Conservation (phyloP, 2,329 filamentous ascomycete species). For the Metarhizium anisopliae region DNA sequence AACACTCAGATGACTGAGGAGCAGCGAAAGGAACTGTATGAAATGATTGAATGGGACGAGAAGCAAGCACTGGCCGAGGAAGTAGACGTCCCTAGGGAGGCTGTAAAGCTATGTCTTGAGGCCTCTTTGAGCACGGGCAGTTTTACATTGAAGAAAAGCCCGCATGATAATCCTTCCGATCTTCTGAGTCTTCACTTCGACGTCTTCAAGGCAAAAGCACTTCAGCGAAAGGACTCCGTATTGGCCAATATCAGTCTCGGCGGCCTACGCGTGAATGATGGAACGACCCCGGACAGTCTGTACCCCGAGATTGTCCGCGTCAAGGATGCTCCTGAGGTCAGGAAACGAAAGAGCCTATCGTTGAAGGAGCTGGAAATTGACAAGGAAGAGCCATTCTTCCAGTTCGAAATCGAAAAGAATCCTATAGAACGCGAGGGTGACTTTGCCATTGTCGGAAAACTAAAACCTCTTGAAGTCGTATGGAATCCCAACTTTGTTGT, state of each 20-base stretch:
- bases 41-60: slow-evolving; percentile 97
- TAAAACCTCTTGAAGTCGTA: slow-evolving; percentile 93
- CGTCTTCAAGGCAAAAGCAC: slow-evolving; percentile 79
- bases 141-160: slow-evolving; percentile 81
- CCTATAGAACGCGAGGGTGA: slow-evolving; percentile 90
- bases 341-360: slow-evolving; percentile 39
- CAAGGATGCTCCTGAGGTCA: slow-evolving; percentile 64
- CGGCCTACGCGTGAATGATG: slow-evolving; percentile 89
- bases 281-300: slow-evolving; percentile 81
- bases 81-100: slow-evolving; percentile 83
- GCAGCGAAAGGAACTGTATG: slow-evolving; percentile 91
- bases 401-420: slow-evolving; percentile 87
- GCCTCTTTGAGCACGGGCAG: slow-evolving; percentile 91
- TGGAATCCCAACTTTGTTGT: slow-evolving; percentile 94
- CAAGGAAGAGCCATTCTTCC: slow-evolving; percentile 73
- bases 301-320: slow-evolving; percentile 94
- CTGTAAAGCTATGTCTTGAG: slow-evolving; percentile 86
- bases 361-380: slow-evolving; percentile 44
- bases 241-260: slow-evolving; percentile 84
- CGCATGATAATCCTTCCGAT: slow-evolving; percentile 54
- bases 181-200: slow-evolving; percentile 91
- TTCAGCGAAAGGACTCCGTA: slow-evolving; percentile 86
- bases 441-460: slow-evolving; percentile 77
- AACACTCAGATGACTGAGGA: slow-evolving; percentile 88
- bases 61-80: slow-evolving; percentile 82